phyloP scores from a whole-genome alignment of 129 eudicot genomes.

The Saussurea involucrata region DNA sequence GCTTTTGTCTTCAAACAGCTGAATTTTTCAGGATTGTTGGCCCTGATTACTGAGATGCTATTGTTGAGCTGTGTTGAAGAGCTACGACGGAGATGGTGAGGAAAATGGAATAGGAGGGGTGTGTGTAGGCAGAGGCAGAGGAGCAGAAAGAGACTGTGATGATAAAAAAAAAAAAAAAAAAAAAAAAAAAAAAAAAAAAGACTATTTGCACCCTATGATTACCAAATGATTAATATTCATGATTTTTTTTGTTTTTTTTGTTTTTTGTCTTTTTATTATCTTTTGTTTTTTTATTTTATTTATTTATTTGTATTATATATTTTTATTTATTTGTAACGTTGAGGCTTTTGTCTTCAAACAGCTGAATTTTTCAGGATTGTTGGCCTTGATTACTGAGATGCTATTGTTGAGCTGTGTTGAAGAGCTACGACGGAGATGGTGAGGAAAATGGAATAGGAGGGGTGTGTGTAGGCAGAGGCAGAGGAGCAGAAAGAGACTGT shows the following conservation, averaged over 20 bases:
- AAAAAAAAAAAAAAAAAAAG: too few relatives aligned
- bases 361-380: not conserved
- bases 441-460: constrained; percentile 2
- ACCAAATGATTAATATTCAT: too few relatives aligned
- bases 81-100: not conserved
- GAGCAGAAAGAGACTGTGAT: too few relatives aligned
- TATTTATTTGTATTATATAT: too few relatives aligned
- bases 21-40: not conserved
- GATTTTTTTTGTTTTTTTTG: too few relatives aligned
- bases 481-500: not conserved
- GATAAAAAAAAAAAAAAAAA: too few relatives aligned
- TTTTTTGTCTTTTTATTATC: too few relatives aligned
- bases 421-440: constrained; percentile 21
- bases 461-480: constrained; percentile 11
- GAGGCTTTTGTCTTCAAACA: constrained; percentile 14
- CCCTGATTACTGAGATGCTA: not conserved
- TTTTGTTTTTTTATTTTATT: too few relatives aligned
- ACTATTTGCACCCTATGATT: too few relatives aligned
- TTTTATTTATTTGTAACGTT: constrained; percentile 24
- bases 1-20: constrained; percentile 13
- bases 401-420: not conserved
- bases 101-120: too few relatives aligned
- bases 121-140: too few relatives aligned
- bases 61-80: not conserved
- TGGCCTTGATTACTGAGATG: not conserved